Base-by-base conservation (phyloP, 2,329 filamentous ascomycete species). In the Fusarium euwallaceae region DNA sequence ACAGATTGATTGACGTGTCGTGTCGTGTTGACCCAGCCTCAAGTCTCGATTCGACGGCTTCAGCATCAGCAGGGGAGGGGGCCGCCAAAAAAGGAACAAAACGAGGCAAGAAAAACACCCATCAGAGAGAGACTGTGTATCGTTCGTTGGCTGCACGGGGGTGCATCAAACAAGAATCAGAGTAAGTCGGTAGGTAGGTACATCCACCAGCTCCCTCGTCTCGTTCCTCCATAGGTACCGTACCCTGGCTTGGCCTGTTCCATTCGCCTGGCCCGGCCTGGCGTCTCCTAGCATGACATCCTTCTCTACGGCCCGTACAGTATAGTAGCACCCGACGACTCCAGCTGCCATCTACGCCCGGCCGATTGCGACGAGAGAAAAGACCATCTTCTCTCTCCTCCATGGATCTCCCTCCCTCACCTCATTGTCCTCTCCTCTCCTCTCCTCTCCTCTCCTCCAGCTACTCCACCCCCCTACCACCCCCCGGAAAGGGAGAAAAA, bases 31-130 rank as follows among this genome's bases (percentile, higher is more conserved):
- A 12, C 45, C 72, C 72, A 69, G 67, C 69, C 67, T 67, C 37
- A 51, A 78, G 78, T 80, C 79, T 80, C 73, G 78, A 74, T 71
- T 74, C 70, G 71, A 76, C 53, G 62, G 59, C 66, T 66, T 41
- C 66, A 64, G 66, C 72, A 74, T 48, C 20, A 48, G 43, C 43
- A 48, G 45, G 73, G 64, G 75, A 61, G 61, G 61, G 64, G 68
- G 51, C 24, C 27, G 17, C 55, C 27, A 60, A 66, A 68, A 70
- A 66, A 61, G 41, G 34, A 66, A 65, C 41, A 53, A 70, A 20
- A 51, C 61, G 62, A 69, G 70, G 66, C 64, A 55, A 70, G 66
- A 61, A 36, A 53, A 62, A 43, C 45, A 51, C 45, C 45, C 45
- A 29, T 29, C 45, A 27, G 27, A 27, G 27, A 51, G 22, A 51